phyloP scores from a whole-genome alignment of 2,329 filamentous ascomycete species.

The Pseudogymnoascus sp. region DNA sequence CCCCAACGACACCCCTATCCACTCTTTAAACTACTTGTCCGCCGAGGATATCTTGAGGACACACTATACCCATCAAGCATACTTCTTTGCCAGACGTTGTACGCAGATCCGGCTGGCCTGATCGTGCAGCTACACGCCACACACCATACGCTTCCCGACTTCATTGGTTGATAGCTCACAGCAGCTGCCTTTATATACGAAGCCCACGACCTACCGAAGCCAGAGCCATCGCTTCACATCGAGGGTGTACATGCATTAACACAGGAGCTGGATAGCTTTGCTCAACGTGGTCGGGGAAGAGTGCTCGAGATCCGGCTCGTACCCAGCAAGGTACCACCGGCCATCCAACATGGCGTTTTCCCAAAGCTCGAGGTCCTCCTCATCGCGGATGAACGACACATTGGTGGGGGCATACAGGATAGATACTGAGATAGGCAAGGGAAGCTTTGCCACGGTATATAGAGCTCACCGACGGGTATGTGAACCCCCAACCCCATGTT shows the following conservation, averaged over 20 bases:
- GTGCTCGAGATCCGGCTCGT: not conserved
- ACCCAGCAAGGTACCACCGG: constrained; percentile 9
- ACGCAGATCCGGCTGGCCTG: constrained; percentile 8
- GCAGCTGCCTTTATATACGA: constrained; percentile 6
- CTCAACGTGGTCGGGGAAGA: constrained; percentile 5
- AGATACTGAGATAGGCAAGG: constrained; percentile 87
- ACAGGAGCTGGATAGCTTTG: not conserved
- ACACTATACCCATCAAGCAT: not conserved
- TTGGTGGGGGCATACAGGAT: constrained; percentile 66
- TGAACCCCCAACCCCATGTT: constrained; percentile 17
- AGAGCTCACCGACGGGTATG: constrained; percentile 76
- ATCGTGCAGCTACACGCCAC: constrained; percentile 6
- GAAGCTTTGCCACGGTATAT: constrained; percentile 95
- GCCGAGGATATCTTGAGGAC: not conserved
- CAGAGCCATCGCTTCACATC: not conserved
- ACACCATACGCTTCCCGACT: not conserved
- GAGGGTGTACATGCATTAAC: constrained; percentile 7
- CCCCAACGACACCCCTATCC: not conserved
- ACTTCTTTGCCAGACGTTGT: constrained; percentile 6
- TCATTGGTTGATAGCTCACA: constrained; percentile 6
- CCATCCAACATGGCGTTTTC: constrained; percentile 31
- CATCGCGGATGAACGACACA: constrained; percentile 33
- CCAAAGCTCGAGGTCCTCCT: constrained; percentile 35
- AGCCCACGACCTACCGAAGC: not conserved
- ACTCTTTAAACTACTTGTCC: not conserved